A percentile compares a stretch with the other conserved stretches of the same genome.
Conservation (phyloP, 192 early-diverging fungal genomes). For the Geranomyces variabilis region DNA sequence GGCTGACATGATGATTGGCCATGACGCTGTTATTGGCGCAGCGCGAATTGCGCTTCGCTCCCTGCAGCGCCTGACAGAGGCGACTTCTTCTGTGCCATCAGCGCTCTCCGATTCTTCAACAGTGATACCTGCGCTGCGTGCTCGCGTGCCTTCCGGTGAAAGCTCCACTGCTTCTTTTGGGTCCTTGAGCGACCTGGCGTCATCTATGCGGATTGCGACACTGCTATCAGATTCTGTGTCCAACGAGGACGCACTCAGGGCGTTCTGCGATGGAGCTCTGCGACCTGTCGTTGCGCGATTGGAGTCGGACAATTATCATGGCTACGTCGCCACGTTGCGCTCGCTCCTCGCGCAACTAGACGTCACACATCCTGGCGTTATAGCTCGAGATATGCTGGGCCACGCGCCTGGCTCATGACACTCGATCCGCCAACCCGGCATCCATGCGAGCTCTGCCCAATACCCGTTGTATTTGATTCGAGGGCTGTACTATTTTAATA, state of each 20-base stretch:
- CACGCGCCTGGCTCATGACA: too few relatives aligned
- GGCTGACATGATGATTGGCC: not conserved
- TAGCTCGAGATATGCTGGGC: too few relatives aligned
- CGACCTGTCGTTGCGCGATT: not conserved
- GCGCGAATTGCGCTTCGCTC: not conserved
- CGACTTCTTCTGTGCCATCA: not conserved
- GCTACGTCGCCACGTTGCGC: not conserved
- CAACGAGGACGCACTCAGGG: not conserved
- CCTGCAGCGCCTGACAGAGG: not conserved
- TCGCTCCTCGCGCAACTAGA: constrained; percentile 4
- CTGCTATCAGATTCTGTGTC: not conserved
- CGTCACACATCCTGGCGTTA: too few relatives aligned
- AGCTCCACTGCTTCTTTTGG: not conserved
- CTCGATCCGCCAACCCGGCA: too few relatives aligned
- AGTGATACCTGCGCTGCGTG: not conserved
- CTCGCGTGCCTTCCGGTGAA: not conserved
- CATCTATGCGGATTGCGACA: not conserved
- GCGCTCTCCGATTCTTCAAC: not conserved
- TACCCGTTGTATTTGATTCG: too few relatives aligned
- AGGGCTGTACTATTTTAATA: too few relatives aligned
- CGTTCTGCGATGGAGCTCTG: constrained; percentile 6
- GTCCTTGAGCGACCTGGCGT: not conserved
- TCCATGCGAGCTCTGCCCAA: too few relatives aligned
- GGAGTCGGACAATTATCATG: not conserved
- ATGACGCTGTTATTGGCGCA: not conserved